These are phyloP conservation scores for Striga hermonthica DNA, from an alignment of 305 asterid species.

Conservation along the genomic window DNA sequence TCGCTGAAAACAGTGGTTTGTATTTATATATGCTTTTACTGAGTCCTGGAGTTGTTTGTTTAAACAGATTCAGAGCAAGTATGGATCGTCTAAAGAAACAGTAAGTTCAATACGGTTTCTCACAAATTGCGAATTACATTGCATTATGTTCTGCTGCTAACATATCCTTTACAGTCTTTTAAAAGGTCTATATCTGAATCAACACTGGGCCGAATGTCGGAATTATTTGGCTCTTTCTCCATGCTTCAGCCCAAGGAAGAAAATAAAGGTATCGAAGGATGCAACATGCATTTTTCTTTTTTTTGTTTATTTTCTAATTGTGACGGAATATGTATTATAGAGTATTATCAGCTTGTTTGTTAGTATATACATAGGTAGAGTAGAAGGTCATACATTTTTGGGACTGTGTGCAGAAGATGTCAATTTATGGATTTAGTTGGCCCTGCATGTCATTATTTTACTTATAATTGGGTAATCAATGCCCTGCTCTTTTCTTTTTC, in stretches of 20 bases:
- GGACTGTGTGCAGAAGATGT: no score
- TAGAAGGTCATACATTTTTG: no score
- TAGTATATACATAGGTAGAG: no score
- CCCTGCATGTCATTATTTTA: no score
- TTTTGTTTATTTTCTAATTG: background rate
- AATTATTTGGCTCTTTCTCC: constrained; percentile 59
- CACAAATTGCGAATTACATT: background rate
- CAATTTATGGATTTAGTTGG: no score
- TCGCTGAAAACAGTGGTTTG: background rate
- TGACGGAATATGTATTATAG: background rate
- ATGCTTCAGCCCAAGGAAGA: constrained; percentile 52
- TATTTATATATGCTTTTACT: background rate
- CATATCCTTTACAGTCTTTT: constrained; percentile 43
- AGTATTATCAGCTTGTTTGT: background rate
- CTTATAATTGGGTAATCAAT: no score
- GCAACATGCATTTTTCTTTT: background rate
- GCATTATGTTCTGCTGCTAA: constrained; percentile 32
- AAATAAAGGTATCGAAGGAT: constrained; percentile 45
- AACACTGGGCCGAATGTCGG: constrained; percentile 58
- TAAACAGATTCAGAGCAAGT: constrained; percentile 71
- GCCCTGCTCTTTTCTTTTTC: background rate
- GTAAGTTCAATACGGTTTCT: constrained; percentile 42
- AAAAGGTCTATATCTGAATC: constrained; percentile 77
- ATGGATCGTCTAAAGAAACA: constrained; percentile 53
- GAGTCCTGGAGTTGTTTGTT: constrained; percentile 26